A percentile compares a stretch with the other conserved stretches of the same genome.
Evolutionary conservation across 2,329 filamentous ascomycete species (phyloP).

Genomic region (Aspergillus pseudotamarii): DNA sequence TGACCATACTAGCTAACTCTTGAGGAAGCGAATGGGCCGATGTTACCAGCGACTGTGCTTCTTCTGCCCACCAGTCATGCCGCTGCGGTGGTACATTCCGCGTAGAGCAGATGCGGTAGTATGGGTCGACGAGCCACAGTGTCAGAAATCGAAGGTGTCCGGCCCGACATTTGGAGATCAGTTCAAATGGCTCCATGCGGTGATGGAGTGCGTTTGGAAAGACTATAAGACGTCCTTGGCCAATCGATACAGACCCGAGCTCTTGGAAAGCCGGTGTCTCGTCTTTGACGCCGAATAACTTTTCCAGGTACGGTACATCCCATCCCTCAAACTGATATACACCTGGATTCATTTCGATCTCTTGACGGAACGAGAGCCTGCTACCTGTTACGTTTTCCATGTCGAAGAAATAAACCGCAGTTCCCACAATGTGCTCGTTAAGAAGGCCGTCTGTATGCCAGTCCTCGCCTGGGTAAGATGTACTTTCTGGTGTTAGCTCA

Average conservation of each 20-base stretch:
- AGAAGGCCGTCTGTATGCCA: conserved; percentile 16
- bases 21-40: not conserved
- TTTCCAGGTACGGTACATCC: conserved; percentile 15
- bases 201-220: conserved; percentile 15
- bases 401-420: conserved; percentile 11
- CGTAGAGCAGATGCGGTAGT: conserved; percentile 18
- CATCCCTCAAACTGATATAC: conserved; percentile 1
- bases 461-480: conserved; percentile 11
- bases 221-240: conserved; percentile 13
- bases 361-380: conserved; percentile 14
- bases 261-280: conserved; percentile 9
- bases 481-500: conserved; percentile 14
- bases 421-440: conserved; percentile 14
- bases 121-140: conserved; percentile 17
- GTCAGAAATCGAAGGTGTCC: conserved; percentile 15
- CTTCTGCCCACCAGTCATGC: conserved; percentile 37
- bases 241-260: conserved; percentile 15
- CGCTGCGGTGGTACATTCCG: conserved; percentile 18
- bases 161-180: conserved; percentile 13
- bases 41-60: not conserved
- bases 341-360: not conserved
- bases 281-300: conserved; percentile 9
- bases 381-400: conserved; percentile 11
- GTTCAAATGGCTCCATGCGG: conserved; percentile 12
- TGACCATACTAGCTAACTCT: not conserved